phyloP scores from a whole-genome alignment of 148 eudicot species.

The Pouteria glomerata region DNA sequence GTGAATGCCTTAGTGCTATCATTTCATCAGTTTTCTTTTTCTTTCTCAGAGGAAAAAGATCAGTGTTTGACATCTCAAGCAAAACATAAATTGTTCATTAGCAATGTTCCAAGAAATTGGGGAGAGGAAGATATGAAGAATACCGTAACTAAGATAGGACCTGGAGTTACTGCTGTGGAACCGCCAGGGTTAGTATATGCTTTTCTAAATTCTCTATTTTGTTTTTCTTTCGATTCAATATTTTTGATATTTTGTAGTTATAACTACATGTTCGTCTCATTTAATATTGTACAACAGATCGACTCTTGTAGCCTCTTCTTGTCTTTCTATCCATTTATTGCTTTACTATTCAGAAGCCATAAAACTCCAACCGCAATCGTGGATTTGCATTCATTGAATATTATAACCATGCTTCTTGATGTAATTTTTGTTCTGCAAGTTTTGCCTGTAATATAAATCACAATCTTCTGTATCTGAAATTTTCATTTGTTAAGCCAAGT shows the following conservation, averaged over 20 bases:
- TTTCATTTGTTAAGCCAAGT: no score
- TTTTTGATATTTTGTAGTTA: background rate
- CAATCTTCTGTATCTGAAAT: no score
- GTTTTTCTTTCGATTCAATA: background rate
- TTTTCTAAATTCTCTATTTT: background rate
- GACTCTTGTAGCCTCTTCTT: background rate
- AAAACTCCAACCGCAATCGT: constrained; percentile 77
- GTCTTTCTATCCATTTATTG: constrained; percentile 3
- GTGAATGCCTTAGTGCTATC: background rate
- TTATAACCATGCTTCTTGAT: constrained; percentile 90
- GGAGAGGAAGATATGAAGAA: constrained; percentile 66
- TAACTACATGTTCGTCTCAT: background rate
- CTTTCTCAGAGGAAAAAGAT: constrained; percentile 78
- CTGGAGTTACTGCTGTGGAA: constrained; percentile 68
- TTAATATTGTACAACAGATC: no score
- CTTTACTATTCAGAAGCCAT: constrained; percentile 60
- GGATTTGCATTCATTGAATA: constrained; percentile 94
- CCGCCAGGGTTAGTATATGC: constrained; percentile 42
- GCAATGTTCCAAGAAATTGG: constrained; percentile 84
- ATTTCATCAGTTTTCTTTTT: background rate
- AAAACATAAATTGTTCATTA: constrained; percentile 79
- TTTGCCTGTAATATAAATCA: no score
- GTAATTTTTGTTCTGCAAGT: no score
- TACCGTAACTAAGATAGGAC: constrained; percentile 63
- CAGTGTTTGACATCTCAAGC: constrained; percentile 89